Base-by-base conservation (phyloP, 1,139 yeast genomes). In the Magnusiomyces sp. region DNA sequence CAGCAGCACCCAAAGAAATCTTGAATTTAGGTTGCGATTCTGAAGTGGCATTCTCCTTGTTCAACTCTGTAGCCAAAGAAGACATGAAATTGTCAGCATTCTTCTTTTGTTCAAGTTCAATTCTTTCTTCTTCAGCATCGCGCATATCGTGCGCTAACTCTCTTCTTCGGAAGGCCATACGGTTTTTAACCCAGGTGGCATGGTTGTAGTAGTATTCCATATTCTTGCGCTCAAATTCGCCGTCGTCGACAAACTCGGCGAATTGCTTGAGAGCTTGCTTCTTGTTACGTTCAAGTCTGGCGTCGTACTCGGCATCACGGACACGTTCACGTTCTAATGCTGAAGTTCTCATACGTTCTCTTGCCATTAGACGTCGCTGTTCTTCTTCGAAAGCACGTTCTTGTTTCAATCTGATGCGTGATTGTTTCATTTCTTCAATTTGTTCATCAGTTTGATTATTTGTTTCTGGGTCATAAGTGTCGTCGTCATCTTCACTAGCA, bases 201-300 rank as follows among this genome's bases (percentile, higher is more conserved):
- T 60, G 66, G 50, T 66, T 67, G 39, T 57, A 56, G 51, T 63
- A 66, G 51, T 66, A 67, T 39, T 61, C 61, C 49, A 59, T 56
- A 17, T 50, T 48, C 11, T 56, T 50, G 31, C 50, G 51, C 17
- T 51, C 54, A 16, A 50, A 46, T 7, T 57, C 60, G 29, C 51
- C 55, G 33, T 54, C 58, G 37, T 63, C 66, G 20, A 57, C 54
- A 44, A 63, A 62, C 31, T 54, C 57, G 32, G 56, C 54, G 40
- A 51, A 58, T 40, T 56, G 52, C 17, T 50, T 46, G 39, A 61
- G 46, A 0, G 59, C 60, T 7, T 52, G 50, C 44, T 54, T 55
- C 23, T 55, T 54, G 29, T 55, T 58, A 23, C 52, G 54, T 37
- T 53, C 56, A 3, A 53, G 39, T 7, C 53, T 50, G 11, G 46